Evolutionary conservation across 2,329 filamentous ascomycete species (phyloP).

Genomic region (Dryadomyces quercus-mongolicae): DNA sequence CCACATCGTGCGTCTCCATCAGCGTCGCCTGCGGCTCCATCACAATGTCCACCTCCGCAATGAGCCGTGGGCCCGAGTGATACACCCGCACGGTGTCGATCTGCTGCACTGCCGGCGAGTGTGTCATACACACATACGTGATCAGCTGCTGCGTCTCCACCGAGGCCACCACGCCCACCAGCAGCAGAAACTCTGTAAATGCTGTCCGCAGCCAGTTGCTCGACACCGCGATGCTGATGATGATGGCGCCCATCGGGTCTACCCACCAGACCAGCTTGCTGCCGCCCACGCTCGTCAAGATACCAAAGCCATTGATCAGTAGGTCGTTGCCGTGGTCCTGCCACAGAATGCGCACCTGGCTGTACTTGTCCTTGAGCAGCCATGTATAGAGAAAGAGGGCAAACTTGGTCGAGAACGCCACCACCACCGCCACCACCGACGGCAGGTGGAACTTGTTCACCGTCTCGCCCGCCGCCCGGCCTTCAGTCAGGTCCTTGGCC

Average conservation of each 20-base stretch:
- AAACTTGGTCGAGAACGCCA: conserved; percentile 80
- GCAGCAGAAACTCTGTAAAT: conserved; percentile 76
- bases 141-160: conserved; percentile 84
- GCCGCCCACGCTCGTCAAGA: conserved; percentile 83
- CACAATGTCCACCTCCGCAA: conserved; percentile 93
- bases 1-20: conserved; percentile 76
- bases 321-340: conserved; percentile 96
- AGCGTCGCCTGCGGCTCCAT: conserved; percentile 70
- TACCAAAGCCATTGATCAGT: conserved; percentile 89
- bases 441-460: conserved; percentile 64
- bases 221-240: conserved; percentile 69
- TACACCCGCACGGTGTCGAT: conserved; percentile 95
- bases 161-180: conserved; percentile 81
- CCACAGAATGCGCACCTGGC: conserved; percentile 85
- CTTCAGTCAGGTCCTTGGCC: conserved; percentile 51
- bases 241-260: conserved; percentile 81
- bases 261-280: conserved; percentile 88
- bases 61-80: conserved; percentile 75
- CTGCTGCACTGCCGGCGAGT: conserved; percentile 66
- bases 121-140: conserved; percentile 91
- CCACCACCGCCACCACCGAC: conserved; percentile 70
- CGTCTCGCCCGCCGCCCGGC: conserved; percentile 27
- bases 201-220: conserved; percentile 75
- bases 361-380: conserved; percentile 81
- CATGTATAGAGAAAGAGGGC: conserved; percentile 83